Conservation (phyloP, 768 basidiomycete genomes). For the Candolleomyces aberdarensis region DNA sequence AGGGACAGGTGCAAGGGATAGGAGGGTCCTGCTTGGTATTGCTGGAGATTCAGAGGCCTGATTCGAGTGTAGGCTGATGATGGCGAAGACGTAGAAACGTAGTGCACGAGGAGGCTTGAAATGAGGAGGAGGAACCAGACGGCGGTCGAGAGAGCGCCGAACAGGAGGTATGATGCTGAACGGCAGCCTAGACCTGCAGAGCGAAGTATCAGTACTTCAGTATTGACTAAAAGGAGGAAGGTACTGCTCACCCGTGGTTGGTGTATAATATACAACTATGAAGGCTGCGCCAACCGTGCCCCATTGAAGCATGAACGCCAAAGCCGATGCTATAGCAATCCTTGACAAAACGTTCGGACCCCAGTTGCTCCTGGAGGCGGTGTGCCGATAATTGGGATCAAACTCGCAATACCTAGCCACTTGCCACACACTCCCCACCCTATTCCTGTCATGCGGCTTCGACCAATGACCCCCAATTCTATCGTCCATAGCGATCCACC, state of each 20-base stretch:
- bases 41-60: background rate
- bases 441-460: background rate
- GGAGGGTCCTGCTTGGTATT: background rate
- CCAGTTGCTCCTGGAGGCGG: background rate
- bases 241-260: constrained; percentile 17
- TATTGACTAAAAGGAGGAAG: background rate
- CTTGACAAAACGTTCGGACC: constrained; percentile 11
- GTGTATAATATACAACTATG: constrained; percentile 18
- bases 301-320: constrained; percentile 22
- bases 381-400: background rate
- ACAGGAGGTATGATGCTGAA: constrained; percentile 27
- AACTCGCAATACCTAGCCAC: background rate
- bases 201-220: too few relatives aligned
- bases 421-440: background rate
- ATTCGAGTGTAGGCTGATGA: too few relatives aligned
- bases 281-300: constrained; percentile 23
- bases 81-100: constrained; percentile 4
- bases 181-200: constrained; percentile 30
- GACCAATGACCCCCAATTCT: too few relatives aligned
- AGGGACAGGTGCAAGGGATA: constrained; percentile 2
- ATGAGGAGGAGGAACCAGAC: constrained; percentile 28
- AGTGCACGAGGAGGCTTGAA: constrained; percentile 28
- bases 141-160: constrained; percentile 27
- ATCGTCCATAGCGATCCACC: background rate
- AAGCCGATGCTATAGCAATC: constrained; percentile 9